A percentile compares a stretch with the other conserved stretches of the same genome.
phyloP scores from a whole-genome alignment of 192 early-diverging fungal genomes.

The Backusella circina region DNA sequence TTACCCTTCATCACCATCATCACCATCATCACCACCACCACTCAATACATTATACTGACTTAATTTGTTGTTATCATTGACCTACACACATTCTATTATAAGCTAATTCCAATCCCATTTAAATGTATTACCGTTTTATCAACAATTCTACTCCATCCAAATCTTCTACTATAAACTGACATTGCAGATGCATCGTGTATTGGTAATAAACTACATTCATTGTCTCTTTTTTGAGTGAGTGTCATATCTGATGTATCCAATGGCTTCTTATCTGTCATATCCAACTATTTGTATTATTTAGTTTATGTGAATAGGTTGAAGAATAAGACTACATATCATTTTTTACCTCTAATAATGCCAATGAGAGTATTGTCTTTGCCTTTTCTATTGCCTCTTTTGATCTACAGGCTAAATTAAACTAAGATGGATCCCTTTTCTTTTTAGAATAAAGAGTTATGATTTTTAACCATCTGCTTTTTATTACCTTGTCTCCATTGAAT shows the following conservation, averaged over 20 bases:
- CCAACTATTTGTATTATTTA: no score
- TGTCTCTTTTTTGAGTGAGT: background rate
- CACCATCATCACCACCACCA: no score
- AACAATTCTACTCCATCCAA: constrained; percentile 7
- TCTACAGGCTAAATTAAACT: constrained; percentile 10
- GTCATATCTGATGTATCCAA: background rate
- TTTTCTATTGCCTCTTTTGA: background rate
- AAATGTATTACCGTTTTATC: background rate
- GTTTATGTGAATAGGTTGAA: no score
- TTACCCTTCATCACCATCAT: background rate
- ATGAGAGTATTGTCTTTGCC: background rate
- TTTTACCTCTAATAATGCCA: constrained; percentile 13
- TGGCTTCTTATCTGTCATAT: constrained; percentile 2
- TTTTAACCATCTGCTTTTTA: background rate
- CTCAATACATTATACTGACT: background rate
- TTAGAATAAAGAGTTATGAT: no score
- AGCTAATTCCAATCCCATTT: background rate
- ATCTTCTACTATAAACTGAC: background rate
- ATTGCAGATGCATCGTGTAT: constrained; percentile 4
- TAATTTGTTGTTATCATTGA: background rate
- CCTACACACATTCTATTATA: background rate
- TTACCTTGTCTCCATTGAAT: background rate
- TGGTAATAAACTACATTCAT: background rate
- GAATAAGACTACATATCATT: no score
- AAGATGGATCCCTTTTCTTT: no score